Evolutionary conservation across 805 yeast species (phyloP), one percentile per base, ranked within the genome.

Genomic region (Candida peoriensis): DNA sequence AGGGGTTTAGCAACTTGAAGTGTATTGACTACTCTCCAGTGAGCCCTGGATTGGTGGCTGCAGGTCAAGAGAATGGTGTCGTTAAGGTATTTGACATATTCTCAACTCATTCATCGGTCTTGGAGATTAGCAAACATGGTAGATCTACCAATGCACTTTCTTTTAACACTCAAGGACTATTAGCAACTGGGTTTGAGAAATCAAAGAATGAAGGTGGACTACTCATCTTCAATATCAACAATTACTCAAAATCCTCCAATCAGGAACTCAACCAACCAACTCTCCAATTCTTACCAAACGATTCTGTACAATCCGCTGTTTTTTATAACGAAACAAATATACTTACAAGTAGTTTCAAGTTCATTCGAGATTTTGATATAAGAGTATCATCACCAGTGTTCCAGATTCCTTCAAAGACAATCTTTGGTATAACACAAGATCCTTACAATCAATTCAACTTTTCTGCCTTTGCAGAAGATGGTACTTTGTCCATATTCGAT

Each of bases 401-500:
- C 50, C 95, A 85, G 54, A 68, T 83, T 49, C 81, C 89, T 3
- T 81, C 94, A 1, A 75, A 80, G 47, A 74, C 84, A 39, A 76
- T 88, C 0, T 67, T 75, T 47, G 82, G 82, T 14, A 68, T 89
- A 30, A 67, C 74, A 8, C 64, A 79, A 20, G 89, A 85, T 52
- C 90, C 83, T 4, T 76, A 76, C 50, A 76, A 78, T 49, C 70
- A 69, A 10, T 70, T 74, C 56, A 68, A 74, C 42, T 85, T 89
- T 55, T 76, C 86, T 13, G 78, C 94, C 0, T 74, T 74, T 43
- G 76, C 85, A 33, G 96, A 88, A 47, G 90, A 84, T 50, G 95
- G 96, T 2, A 74, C 93, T 0, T 60, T 88, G 32, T 80, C 90
- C 0, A 66, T 89, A 7, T 89, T 89, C 85, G 95, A 84, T 54